Evolutionary conservation across 352 stramenopile genomes (phyloP), one percentile per base, ranked within the genome.

Genomic region (Globisporangium sylvaticum): DNA sequence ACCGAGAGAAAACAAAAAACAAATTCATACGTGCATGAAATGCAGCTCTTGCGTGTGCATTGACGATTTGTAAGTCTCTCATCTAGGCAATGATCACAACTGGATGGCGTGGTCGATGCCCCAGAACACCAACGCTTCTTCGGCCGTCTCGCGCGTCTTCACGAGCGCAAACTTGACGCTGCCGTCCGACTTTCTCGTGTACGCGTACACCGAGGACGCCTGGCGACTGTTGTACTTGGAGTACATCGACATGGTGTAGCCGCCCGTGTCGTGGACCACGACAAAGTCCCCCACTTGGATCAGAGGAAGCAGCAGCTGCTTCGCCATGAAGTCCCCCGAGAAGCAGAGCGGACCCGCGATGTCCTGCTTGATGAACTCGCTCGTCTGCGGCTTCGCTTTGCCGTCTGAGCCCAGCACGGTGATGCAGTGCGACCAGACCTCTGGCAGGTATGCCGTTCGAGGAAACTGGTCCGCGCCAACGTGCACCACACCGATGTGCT

Each of bases 301-400:
- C n/a, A 77, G 78, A 29, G 87, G 89, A 32, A 95, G 58, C 44
- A 88, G 70, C 32, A 88, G 67, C 56, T 94, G 79, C 67, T 89
- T 88, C 32, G 81, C 88, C 12, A 98, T 66, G 57, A 97, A 89
- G 66, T 98, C 94, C 3, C 93, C 94, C 10, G 88, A 92, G 62
- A 98, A 98, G 69, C 94, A 98, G 9, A 98, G 81, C 24, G 94
- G 94, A 0, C 94, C 94, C 0, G 90, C 94, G 53, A 98, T 89
- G 58, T 98, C 87, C 62, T 95, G 86, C 62, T 69, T 77, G 5
- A 91, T 42, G 55, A 86, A 88, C 39, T 55, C 27, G n/a, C 61
- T 67, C 25, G 61, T 71, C 8, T 62, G 48, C 1, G 46, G 27
- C 62, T 95, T 94, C 27, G 74, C 68, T 14, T 53, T 63, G 25